phyloP scores from a whole-genome alignment of 257 asterid genomes.

The Solanum phureja region DNA sequence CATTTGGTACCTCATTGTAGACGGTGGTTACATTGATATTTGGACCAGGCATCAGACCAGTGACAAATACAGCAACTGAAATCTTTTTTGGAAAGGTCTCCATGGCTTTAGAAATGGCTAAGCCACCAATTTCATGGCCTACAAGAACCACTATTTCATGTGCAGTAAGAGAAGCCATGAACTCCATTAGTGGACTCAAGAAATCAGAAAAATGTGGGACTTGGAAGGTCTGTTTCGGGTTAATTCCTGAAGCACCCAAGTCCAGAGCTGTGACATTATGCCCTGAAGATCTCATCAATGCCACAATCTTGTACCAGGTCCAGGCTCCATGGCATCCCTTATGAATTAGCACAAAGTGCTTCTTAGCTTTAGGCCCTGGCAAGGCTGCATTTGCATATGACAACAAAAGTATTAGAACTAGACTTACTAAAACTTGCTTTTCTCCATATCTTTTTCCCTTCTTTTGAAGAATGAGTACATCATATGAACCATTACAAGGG shows the following conservation, averaged over 20 bases:
- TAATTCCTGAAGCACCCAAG: conserved; percentile 22
- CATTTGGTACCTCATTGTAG: conserved; percentile 5
- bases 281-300: conserved; percentile 10
- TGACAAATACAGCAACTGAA: conserved; percentile 6
- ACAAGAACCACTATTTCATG: conserved; percentile 21
- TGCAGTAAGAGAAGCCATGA: conserved; percentile 20
- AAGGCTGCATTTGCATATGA: neutral
- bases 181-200: conserved; percentile 18
- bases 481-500: neutral
- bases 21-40: neutral
- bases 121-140: conserved; percentile 24
- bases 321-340: conserved; percentile 28
- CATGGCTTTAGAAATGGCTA: conserved; percentile 28
- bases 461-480: neutral
- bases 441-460: neutral
- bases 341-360: conserved; percentile 29
- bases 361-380: neutral
- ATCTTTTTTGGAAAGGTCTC: conserved; percentile 20
- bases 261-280: conserved; percentile 25
- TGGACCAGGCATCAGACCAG: conserved; percentile 21
- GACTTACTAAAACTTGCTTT: neutral
- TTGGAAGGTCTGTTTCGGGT: conserved; percentile 5
- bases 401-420: neutral
- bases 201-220: conserved; percentile 7
- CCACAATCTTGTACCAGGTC: conserved; percentile 25